Conservation (phyloP, 2,329 filamentous ascomycete species). For the Verticillium longisporum region DNA sequence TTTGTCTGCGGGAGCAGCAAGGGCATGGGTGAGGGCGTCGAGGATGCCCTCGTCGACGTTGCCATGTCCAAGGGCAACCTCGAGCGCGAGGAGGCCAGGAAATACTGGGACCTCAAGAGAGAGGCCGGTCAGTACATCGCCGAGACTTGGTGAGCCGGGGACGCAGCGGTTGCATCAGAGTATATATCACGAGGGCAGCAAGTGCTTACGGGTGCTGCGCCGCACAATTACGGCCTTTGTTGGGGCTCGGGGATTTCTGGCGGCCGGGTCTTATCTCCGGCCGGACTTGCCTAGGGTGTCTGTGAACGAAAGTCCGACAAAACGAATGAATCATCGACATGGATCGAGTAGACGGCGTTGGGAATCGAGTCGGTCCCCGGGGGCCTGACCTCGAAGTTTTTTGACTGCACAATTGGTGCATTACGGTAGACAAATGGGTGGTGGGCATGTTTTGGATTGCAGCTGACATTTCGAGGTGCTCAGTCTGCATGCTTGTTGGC, state of each 20-base stretch:
- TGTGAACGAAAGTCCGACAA: background rate
- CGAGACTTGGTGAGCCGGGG: constrained; percentile 53
- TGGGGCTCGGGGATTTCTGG: constrained; percentile 5
- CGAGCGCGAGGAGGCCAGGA: constrained; percentile 69
- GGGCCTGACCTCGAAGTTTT: background rate
- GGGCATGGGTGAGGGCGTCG: constrained; percentile 97
- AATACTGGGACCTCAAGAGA: constrained; percentile 90
- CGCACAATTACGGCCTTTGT: background rate
- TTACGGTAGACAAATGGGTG: background rate
- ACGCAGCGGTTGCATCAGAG: background rate
- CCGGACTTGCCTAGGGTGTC: background rate
- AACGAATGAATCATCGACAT: background rate
- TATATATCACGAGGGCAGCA: background rate
- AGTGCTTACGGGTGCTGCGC: background rate
- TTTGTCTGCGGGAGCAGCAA: constrained; percentile 95
- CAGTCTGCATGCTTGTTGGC: background rate
- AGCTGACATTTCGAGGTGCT: background rate
- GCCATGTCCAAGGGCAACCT: constrained; percentile 90
- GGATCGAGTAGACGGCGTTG: background rate
- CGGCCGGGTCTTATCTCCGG: background rate
- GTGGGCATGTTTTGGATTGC: background rate
- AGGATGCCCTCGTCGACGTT: constrained; percentile 79
- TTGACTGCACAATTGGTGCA: background rate
- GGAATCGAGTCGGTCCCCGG: background rate
- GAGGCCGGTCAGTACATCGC: constrained; percentile 93